phyloP scores from a whole-genome alignment of 1,284 basidiomycete genomes.

The Ganoderma lucidum region DNA sequence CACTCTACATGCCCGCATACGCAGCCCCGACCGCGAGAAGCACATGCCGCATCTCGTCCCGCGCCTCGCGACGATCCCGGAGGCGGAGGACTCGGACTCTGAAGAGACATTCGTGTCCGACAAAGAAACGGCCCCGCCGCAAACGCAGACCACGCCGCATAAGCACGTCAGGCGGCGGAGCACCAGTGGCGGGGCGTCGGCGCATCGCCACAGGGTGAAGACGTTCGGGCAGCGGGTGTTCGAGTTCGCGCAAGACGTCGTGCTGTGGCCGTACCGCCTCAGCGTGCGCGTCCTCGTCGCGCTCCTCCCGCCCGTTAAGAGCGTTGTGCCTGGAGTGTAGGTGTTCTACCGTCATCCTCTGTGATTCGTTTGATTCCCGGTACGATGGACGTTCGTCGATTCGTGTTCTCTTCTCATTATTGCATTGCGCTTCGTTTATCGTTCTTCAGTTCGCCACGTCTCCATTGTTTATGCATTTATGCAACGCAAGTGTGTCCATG shows the following conservation, averaged over 20 bases:
- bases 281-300: slow-evolving; percentile 32
- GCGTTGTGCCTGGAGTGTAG: slow-evolving; percentile 25
- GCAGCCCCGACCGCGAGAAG: slow-evolving; percentile 30
- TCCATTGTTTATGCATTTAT: not conserved
- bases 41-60: slow-evolving; percentile 35
- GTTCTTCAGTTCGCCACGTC: not conserved
- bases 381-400: not conserved
- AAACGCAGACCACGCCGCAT: slow-evolving; percentile 2
- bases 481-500: not conserved
- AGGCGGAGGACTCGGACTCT: slow-evolving; percentile 41
- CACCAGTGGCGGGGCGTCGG: slow-evolving; percentile 18
- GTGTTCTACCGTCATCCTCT: not conserved
- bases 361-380: not conserved
- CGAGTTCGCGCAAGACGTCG: slow-evolving; percentile 29
- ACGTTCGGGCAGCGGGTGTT: slow-evolving; percentile 24
- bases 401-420: not conserved
- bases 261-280: slow-evolving; percentile 37
- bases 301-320: slow-evolving; percentile 31
- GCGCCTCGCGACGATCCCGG: slow-evolving; percentile 44
- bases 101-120: slow-evolving; percentile 44
- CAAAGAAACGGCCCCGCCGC: slow-evolving; percentile 23
- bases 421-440: not conserved
- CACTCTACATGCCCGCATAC: slow-evolving; percentile 25
- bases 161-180: slow-evolving; percentile 22
- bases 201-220: not conserved